These are phyloP conservation scores for Starmerella stigmatis DNA, from an alignment of 805 yeast species.

Conservation along the genomic window DNA sequence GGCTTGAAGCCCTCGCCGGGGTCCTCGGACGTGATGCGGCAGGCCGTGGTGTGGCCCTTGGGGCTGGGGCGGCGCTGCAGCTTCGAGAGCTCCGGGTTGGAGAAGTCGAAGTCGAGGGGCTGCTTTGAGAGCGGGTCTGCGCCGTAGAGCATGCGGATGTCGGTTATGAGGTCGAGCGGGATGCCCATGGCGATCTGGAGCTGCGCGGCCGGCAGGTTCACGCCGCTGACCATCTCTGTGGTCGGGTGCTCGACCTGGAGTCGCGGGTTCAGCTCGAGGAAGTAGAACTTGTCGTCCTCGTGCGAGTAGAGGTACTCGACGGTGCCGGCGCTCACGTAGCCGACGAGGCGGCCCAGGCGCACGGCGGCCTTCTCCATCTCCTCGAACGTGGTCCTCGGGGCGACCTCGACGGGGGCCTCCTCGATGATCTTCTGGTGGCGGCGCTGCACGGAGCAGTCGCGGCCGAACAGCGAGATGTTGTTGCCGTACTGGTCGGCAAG, in stretches of 20 bases:
- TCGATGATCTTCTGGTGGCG: slow-evolving; percentile 98
- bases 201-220: slow-evolving; percentile 96
- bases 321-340: slow-evolving; percentile 98
- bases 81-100: slow-evolving; percentile 54
- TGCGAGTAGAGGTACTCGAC: slow-evolving; percentile 94
- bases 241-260: slow-evolving; percentile 99
- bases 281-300: slow-evolving; percentile 88
- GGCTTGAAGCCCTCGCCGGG: slow-evolving; percentile 99
- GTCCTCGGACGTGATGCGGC: slow-evolving; percentile 98
- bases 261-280: slow-evolving; percentile 94
- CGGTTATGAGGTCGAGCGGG: slow-evolving; percentile 88
- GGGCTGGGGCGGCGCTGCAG: slow-evolving; percentile 90
- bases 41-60: slow-evolving; percentile 97
- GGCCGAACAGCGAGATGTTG: slow-evolving; percentile 91
- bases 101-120: slow-evolving; percentile 82
- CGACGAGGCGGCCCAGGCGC: slow-evolving; percentile 90
- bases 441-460: slow-evolving; percentile 99
- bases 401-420: slow-evolving; percentile 98
- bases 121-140: slow-evolving; percentile 90
- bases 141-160: slow-evolving; percentile 86
- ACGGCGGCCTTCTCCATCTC: slow-evolving; percentile 97
- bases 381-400: slow-evolving; percentile 71
- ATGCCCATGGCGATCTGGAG: slow-evolving; percentile 99
- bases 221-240: slow-evolving; percentile 98
- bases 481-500: slow-evolving; percentile 98